Conservation (phyloP, 2,329 filamentous ascomycete genomes). For the Sclerotinia glacialis region DNA sequence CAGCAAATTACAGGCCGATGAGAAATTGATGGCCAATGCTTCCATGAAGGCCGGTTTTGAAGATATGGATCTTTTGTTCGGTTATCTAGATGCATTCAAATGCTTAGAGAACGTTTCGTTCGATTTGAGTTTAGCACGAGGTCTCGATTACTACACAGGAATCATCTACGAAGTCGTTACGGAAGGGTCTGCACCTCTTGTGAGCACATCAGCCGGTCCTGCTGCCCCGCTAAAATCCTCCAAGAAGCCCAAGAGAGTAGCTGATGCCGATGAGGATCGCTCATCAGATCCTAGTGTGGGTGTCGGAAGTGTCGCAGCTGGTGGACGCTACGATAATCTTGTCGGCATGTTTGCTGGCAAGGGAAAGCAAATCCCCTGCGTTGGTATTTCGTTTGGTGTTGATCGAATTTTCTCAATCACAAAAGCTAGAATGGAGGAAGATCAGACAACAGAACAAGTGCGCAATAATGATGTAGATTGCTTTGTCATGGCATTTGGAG, state of each 20-base stretch:
- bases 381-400: constrained; percentile 89
- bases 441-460: constrained; percentile 52
- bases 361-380: constrained; percentile 74
- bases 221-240: constrained; percentile 41
- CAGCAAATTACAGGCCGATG: constrained; percentile 64
- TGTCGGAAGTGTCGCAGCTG: constrained; percentile 84
- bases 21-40: constrained; percentile 65
- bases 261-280: constrained; percentile 58
- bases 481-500: constrained; percentile 92
- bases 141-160: constrained; percentile 83
- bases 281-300: constrained; percentile 78
- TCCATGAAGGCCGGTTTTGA: constrained; percentile 75
- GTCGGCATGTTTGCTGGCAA: constrained; percentile 92
- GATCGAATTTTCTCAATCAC: constrained; percentile 94
- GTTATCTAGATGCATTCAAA: constrained; percentile 76
- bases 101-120: constrained; percentile 76
- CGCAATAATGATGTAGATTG: constrained; percentile 79
- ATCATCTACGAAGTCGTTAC: constrained; percentile 78
- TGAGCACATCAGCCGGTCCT: constrained; percentile 42
- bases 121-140: constrained; percentile 84
- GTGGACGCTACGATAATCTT: constrained; percentile 87
- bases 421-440: constrained; percentile 69
- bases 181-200: constrained; percentile 52
- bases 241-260: constrained; percentile 47
- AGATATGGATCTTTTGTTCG: constrained; percentile 77